These are phyloP conservation scores for Stenogyne calaminthoides DNA, from an alignment of 305 asterid species.

Conservation along the genomic window DNA sequence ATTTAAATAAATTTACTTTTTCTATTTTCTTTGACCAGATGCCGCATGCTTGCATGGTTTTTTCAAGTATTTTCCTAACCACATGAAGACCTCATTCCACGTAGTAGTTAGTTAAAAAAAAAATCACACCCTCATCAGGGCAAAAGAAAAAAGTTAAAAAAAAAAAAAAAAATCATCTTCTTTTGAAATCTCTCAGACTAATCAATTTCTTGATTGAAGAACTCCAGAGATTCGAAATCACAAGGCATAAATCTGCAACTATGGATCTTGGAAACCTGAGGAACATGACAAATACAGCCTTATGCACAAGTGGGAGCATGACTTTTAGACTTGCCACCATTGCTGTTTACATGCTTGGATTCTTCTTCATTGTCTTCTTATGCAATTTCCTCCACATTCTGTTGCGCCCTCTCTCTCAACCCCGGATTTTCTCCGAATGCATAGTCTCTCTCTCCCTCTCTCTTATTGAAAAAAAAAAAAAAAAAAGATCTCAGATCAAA, in stretches of 20 bases:
- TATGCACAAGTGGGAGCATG: constrained; percentile 52
- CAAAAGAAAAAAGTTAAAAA: neutral
- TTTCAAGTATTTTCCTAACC: constrained; percentile 33
- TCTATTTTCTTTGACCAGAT: neutral
- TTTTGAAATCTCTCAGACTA: neutral
- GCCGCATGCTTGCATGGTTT: constrained; percentile 14
- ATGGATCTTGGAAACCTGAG: constrained; percentile 38
- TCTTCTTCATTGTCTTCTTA: constrained; percentile 76
- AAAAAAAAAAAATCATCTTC: neutral
- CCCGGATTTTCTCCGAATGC: constrained; percentile 78
- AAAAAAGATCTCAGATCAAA: neutral
- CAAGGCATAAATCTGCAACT: neutral
- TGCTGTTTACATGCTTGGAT: constrained; percentile 78
- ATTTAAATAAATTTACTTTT: neutral
- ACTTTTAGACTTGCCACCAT: constrained; percentile 55
- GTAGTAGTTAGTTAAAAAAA: constrained; percentile 36
- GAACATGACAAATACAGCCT: constrained; percentile 39
- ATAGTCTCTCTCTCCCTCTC: constrained; percentile 45
- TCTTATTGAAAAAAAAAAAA: neutral
- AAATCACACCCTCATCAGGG: neutral
- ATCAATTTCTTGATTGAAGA: neutral
- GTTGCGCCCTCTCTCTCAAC: constrained; percentile 73
- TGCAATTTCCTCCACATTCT: constrained; percentile 79
- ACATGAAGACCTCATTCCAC: constrained; percentile 46
- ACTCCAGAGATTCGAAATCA: neutral